Conservation (phyloP, 208 protist genomes). For the Crithidia bombi region DNA sequence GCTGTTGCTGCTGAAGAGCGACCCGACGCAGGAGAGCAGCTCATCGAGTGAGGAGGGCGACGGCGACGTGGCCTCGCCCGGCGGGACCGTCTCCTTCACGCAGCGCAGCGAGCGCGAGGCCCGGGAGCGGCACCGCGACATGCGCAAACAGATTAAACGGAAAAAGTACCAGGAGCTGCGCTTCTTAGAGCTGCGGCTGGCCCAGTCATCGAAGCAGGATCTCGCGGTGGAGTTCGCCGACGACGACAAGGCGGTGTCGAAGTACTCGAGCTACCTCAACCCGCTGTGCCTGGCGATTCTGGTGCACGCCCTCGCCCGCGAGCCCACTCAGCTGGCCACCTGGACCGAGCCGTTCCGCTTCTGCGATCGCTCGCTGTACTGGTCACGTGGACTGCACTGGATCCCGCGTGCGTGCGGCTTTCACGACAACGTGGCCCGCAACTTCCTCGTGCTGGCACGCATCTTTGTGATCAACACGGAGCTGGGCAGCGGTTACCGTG, state of each 20-base stretch:
- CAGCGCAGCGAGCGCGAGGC: conserved; percentile 49
- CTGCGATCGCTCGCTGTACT: conserved; percentile 71
- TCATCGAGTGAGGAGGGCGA: conserved; percentile 68
- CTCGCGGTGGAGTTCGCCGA: conserved; percentile 82
- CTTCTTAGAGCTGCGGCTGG: conserved; percentile 74
- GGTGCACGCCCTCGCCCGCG: conserved; percentile 60
- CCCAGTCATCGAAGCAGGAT: conserved; percentile 54
- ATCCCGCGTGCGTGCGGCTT: conserved; percentile 78
- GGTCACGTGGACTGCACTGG: conserved; percentile 82
- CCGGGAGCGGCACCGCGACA: conserved; percentile 60
- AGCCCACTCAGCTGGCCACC: conserved; percentile 65
- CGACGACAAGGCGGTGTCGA: conserved; percentile 42
- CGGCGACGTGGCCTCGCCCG: conserved; percentile 2
- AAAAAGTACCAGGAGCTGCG: conserved; percentile 84
- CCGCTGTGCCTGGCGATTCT: conserved; percentile 75
- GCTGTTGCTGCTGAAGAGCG: conserved; percentile 63
- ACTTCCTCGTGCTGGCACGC: conserved; percentile 76
- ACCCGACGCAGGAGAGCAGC: conserved; percentile 37
- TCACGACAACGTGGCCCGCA: conserved; percentile 51
- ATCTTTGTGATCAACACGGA: conserved; percentile 81
- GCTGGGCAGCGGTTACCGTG: conserved; percentile 47
- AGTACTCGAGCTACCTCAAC: conserved; percentile 59
- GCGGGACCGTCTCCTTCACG: conserved; percentile 27
- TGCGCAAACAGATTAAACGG: conserved; percentile 65
- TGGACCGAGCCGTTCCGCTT: conserved; percentile 90